A percentile compares a stretch with the other conserved stretches of the same genome.
Evolutionary conservation across 2,329 filamentous ascomycete species (phyloP).

Genomic region (Colletotrichum sansevieriae): DNA sequence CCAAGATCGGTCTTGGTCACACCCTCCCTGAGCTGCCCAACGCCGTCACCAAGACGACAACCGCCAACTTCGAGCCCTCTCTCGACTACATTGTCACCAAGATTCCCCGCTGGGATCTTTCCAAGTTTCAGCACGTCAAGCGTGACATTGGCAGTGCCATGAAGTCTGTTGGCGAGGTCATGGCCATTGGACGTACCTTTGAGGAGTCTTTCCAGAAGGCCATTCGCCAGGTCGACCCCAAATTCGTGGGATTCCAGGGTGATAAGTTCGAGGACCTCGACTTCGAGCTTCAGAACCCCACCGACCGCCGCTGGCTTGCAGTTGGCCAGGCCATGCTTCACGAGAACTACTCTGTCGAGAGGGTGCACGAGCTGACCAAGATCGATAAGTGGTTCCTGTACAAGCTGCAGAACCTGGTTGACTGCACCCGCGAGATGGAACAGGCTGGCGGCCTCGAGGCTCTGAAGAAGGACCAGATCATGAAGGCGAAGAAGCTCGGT

Average conservation of each 20-base stretch:
- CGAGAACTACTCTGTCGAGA: constrained; percentile 94
- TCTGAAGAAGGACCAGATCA: constrained; percentile 87
- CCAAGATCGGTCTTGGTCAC: constrained; percentile 97
- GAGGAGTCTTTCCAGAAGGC: constrained; percentile 99
- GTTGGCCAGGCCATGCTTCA: constrained; percentile 98
- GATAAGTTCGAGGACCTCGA: constrained; percentile 96
- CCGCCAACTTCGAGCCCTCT: constrained; percentile 97
- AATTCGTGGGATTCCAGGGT: constrained; percentile 92
- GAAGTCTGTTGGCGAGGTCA: constrained; percentile 99
- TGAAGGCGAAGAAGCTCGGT: constrained; percentile 96
- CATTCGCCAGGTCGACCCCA: constrained; percentile 95
- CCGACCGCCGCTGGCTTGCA: constrained; percentile 95
- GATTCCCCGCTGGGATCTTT: constrained; percentile 97
- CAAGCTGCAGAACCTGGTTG: constrained; percentile 97
- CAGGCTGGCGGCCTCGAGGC: constrained; percentile 84
- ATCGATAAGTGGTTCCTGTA: constrained; percentile 99
- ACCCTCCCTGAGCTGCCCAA: constrained; percentile 96
- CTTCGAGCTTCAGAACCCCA: constrained; percentile 89
- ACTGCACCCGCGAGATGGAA: constrained; percentile 89
- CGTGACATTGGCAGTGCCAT: constrained; percentile 97
- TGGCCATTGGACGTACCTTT: constrained; percentile 98
- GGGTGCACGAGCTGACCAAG: constrained; percentile 93
- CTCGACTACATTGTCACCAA: constrained; percentile 99
- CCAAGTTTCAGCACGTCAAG: constrained; percentile 99
- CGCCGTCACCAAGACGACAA: constrained; percentile 97